Conservation (phyloP, 192 early-diverging fungal species). For the Coemansia sp. region DNA sequence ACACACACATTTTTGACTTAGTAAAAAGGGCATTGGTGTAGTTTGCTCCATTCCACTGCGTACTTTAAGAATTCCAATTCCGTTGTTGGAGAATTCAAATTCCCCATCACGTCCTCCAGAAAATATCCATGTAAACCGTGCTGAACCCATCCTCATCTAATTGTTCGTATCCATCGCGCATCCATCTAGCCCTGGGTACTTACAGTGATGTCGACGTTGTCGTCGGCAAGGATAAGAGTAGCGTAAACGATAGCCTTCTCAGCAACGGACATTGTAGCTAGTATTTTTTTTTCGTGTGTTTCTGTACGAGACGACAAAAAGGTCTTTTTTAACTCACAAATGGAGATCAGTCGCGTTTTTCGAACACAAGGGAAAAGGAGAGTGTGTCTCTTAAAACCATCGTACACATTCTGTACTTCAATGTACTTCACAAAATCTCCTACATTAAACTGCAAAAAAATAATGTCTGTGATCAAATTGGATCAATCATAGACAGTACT, state of each 20-base stretch:
- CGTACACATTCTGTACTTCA: neutral
- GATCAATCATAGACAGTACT: neutral
- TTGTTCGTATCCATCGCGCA: constrained; percentile 24
- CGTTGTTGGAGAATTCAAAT: neutral
- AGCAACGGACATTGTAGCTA: constrained; percentile 58
- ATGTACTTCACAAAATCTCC: too few relatives aligned
- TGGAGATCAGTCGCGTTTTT: constrained; percentile 49
- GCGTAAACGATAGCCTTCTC: constrained; percentile 94
- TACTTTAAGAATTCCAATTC: neutral
- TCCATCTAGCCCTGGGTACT: constrained; percentile 49
- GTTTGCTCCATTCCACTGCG: neutral
- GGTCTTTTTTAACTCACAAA: constrained; percentile 45
- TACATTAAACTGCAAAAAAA: neutral
- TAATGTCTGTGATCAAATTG: neutral
- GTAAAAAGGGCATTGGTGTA: neutral
- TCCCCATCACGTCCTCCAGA: neutral
- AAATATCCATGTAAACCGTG: neutral
- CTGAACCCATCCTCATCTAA: constrained; percentile 1
- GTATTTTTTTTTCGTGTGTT: constrained; percentile 17
- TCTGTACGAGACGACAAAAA: constrained; percentile 38
- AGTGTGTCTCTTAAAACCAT: constrained; percentile 3
- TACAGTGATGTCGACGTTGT: constrained; percentile 94
- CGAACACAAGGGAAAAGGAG: constrained; percentile 24
- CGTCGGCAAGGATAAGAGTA: constrained; percentile 97
- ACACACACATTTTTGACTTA: neutral